Evolutionary conservation across 1,139 yeast species (phyloP), one percentile per base, ranked within the genome.

Genomic region (Zygosaccharomyces pseudobailii): DNA sequence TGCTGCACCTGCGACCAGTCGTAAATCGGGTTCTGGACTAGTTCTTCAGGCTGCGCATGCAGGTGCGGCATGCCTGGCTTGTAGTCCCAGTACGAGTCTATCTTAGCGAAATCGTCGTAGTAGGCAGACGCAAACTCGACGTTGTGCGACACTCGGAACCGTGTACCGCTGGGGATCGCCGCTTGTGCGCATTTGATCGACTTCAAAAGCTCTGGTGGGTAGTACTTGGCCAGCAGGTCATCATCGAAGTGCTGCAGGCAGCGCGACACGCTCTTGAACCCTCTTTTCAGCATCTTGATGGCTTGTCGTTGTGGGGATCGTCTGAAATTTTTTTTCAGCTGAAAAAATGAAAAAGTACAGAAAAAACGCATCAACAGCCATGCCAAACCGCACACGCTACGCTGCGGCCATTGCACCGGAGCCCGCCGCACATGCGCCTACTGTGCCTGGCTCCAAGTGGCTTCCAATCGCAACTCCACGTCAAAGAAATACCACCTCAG

Each of bases 101-200:
- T 66, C 54, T 74, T 72, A 38, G 82, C 65, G 52, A 78, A 75
- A 63, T 82, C 86, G 56, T 82, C 86, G 37, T 77, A 68, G 58
- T 81, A 82, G 30, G 75, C 71, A 19, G 87, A 84, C 2, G 83
- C 80, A 62, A 82, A 81, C 56, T 72, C 73, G 20, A 69, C 70
- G 25, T 67, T 65, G 17, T 66, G 56, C 6, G 55, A 50, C 9
- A 52, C 55, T 32, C 47, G 55, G 46, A 58, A 55, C 27, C 48
- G 42, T 22, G 69, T 64, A 25, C 56, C 63, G 45, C 76, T 71
- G 17, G 95, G 94, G 45, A 88, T 81, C 33, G 79, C 74, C 4
- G 86, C 72, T 68, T 90, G 96, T 1, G 97, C 85, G 43, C 85
- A 75, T 57, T 86, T 73, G 57, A 90, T 87, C 47, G 95, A 81